Percentiles rank a stretch among this genome's conserved stretches.
These are phyloP conservation scores for Saccharomycopsis fodiens DNA, from an alignment of 805 yeast genomes.

Conservation along the genomic window DNA sequence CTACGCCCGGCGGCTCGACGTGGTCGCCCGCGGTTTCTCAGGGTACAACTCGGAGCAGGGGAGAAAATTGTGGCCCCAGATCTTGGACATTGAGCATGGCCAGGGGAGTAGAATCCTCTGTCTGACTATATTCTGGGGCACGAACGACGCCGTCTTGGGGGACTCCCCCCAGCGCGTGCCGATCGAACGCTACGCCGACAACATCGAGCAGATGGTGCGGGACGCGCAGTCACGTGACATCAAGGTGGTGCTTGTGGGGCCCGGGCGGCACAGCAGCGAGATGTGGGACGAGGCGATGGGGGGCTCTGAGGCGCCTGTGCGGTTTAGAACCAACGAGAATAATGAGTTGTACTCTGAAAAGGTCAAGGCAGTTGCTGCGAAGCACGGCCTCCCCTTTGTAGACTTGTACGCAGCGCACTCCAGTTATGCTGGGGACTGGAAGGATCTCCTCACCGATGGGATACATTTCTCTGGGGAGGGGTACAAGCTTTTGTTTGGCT, in stretches of 20 bases:
- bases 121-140: slow-evolving; percentile 66
- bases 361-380: slow-evolving; percentile 37
- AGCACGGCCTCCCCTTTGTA: slow-evolving; percentile 47
- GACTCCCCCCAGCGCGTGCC: slow-evolving; percentile 42
- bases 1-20: slow-evolving; percentile 59
- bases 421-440: slow-evolving; percentile 31
- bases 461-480: slow-evolving; percentile 52
- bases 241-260: slow-evolving; percentile 53
- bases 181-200: slow-evolving; percentile 39
- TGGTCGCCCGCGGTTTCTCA: slow-evolving; percentile 64
- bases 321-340: slow-evolving; percentile 37
- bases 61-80: slow-evolving; percentile 37
- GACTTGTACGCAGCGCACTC: slow-evolving; percentile 43
- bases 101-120: slow-evolving; percentile 29
- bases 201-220: slow-evolving; percentile 37
- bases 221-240: slow-evolving; percentile 36
- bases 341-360: slow-evolving; percentile 46
- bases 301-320: too few species aligned
- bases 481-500: slow-evolving; percentile 43
- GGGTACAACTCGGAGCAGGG: slow-evolving; percentile 73
- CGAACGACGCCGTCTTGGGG: slow-evolving; percentile 59
- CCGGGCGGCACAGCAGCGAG: slow-evolving; percentile 46
- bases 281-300: slow-evolving; percentile 31
- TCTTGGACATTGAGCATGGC: slow-evolving; percentile 42
- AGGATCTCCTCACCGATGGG: slow-evolving; percentile 42